phyloP scores from a whole-genome alignment of 257 asterid genomes.

The Solanum pinnatisectum region DNA sequence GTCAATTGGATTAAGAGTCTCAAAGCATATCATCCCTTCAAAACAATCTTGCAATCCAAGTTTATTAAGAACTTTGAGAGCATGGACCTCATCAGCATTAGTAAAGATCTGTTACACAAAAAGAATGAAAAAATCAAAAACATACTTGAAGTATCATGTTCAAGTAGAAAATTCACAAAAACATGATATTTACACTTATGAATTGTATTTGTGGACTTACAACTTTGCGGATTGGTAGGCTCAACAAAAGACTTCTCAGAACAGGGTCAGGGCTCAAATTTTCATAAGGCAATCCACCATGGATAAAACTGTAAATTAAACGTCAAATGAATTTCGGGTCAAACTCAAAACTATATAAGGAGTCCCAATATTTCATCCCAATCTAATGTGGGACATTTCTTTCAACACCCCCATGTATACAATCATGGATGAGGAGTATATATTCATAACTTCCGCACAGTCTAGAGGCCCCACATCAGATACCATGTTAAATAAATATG shows the following conservation, averaged over 20 bases:
- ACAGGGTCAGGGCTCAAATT: slow-evolving; percentile 84
- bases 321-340: background rate
- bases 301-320: slow-evolving; percentile 51
- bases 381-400: background rate
- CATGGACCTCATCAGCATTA: slow-evolving; percentile 82
- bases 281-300: slow-evolving; percentile 89
- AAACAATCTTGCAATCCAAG: slow-evolving; percentile 86
- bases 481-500: background rate
- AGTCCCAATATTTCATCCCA: background rate
- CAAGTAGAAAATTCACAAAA: too few relatives aligned
- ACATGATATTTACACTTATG: background rate
- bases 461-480: background rate
- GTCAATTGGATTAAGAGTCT: slow-evolving; percentile 74
- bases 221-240: slow-evolving; percentile 68
- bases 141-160: background rate
- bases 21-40: slow-evolving; percentile 90
- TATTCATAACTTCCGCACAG: background rate
- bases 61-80: slow-evolving; percentile 48
- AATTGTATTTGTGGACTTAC: slow-evolving; percentile 32
- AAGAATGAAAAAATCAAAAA: background rate
- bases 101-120: slow-evolving; percentile 61
- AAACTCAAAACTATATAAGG: background rate
- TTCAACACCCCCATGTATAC: background rate
- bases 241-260: slow-evolving; percentile 57
- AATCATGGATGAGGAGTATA: background rate